phyloP scores from a whole-genome alignment of 345 rosid species.

The Gynandropsis gynandra region DNA sequence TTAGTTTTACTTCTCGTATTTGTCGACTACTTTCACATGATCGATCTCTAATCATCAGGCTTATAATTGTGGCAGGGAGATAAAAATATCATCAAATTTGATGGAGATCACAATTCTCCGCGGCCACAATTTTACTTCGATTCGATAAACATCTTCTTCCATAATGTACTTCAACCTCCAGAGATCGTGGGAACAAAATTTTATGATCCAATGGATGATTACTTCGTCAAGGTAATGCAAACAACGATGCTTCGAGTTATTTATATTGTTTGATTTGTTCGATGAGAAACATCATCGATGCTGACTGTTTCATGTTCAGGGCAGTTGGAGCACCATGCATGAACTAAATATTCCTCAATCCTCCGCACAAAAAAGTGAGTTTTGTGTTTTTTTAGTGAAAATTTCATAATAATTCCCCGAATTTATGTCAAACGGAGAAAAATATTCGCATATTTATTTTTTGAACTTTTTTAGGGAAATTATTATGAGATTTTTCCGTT shows the following conservation, averaged over 20 bases:
- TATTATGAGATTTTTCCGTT: too few species aligned
- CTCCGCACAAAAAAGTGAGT: conserved; percentile 33
- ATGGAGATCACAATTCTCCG: conserved; percentile 97
- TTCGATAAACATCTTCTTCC: conserved; percentile 89
- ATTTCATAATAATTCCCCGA: too few species aligned
- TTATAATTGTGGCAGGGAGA: conserved; percentile 59
- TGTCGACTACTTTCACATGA: conserved; percentile 3
- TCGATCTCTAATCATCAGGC: conserved; percentile 18
- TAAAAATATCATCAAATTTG: conserved; percentile 94
- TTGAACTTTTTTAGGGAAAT: too few species aligned
- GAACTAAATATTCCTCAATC: conserved; percentile 44
- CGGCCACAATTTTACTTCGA: conserved; percentile 96
- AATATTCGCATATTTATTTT: too few species aligned
- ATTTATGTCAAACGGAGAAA: too few species aligned
- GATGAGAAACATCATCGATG: conserved; percentile 17
- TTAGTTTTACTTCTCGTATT: conserved; percentile 9
- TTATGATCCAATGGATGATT: conserved; percentile 54
- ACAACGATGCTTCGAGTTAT: conserved; percentile 13
- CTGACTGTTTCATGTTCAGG: conserved; percentile 47
- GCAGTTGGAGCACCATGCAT: conserved; percentile 47
- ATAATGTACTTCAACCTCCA: conserved; percentile 92
- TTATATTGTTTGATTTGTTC: conserved; percentile 19
- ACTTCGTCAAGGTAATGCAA: conserved; percentile 72
- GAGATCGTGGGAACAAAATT: conserved; percentile 52
- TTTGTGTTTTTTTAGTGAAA: conserved; percentile 4